Percentiles rank a stretch among this genome's conserved stretches.
These are phyloP conservation scores for Paramarasmius palmivorus DNA, from an alignment of 1,284 basidiomycete species.

Conservation along the genomic window DNA sequence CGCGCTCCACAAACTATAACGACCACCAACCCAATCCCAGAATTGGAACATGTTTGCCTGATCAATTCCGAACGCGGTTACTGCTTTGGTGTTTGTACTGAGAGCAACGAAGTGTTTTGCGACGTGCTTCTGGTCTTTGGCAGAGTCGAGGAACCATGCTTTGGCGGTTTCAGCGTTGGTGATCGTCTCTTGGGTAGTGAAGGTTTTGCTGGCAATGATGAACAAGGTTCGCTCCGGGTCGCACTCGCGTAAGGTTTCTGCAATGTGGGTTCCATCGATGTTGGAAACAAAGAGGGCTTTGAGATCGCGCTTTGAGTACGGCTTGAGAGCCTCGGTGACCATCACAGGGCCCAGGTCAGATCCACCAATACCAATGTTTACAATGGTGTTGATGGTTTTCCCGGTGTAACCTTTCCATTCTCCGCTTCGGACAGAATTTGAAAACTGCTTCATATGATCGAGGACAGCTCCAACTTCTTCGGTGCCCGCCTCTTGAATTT, in stretches of 20 bases:
- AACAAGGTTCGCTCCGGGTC: constrained; percentile 95
- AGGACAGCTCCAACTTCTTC: constrained; percentile 85
- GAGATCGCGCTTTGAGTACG: constrained; percentile 89
- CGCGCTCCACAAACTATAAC: constrained; percentile 98
- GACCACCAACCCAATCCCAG: constrained; percentile 99
- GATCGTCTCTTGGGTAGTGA: constrained; percentile 99
- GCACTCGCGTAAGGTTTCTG: constrained; percentile 82
- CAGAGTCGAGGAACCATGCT: constrained; percentile 89
- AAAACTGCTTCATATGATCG: constrained; percentile 90
- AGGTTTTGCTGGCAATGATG: constrained; percentile 98
- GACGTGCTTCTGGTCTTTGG: constrained; percentile 88
- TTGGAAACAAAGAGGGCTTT: constrained; percentile 93
- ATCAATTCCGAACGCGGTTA: constrained; percentile 93
- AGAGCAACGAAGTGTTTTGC: constrained; percentile 99
- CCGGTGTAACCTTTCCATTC: constrained; percentile 97
- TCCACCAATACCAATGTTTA: constrained; percentile 99
- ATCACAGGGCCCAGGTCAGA: constrained; percentile 98
- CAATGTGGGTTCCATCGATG: constrained; percentile 97
- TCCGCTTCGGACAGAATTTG: constrained; percentile 83
- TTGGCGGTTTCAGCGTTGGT: constrained; percentile 95
- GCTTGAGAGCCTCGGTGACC: constrained; percentile 97
- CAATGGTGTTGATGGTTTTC: constrained; percentile 91
- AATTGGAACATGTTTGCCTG: constrained; percentile 98
- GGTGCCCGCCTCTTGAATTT: constrained; percentile 81
- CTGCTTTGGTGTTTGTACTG: constrained; percentile 93